Conservation (phyloP, 257 asterid genomes). For the Knoxia roxburghii region DNA sequence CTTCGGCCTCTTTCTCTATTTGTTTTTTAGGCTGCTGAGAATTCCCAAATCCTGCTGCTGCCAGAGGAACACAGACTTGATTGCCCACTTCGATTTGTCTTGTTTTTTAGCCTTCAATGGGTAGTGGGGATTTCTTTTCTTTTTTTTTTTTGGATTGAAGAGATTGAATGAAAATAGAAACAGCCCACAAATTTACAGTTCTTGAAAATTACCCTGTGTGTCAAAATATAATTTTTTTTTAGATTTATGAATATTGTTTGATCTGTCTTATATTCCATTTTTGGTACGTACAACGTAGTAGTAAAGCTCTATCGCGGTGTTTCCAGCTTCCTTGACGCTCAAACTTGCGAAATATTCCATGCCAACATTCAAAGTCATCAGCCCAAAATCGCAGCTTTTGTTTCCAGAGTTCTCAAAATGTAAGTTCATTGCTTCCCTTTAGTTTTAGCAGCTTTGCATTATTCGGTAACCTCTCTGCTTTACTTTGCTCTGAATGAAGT, state of each 20-base stretch:
- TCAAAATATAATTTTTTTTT: no score
- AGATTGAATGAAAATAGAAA: no score
- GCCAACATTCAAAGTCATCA: conserved; percentile 21
- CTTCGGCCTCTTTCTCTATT: no score
- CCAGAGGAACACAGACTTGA: no score
- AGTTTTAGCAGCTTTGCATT: neutral
- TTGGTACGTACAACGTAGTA: neutral
- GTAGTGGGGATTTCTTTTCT: neutral
- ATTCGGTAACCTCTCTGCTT: conserved; percentile 2
- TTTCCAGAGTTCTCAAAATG: neutral
- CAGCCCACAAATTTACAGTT: no score
- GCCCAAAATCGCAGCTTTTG: conserved; percentile 11
- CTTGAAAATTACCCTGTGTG: no score
- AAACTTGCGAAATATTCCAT: conserved; percentile 36
- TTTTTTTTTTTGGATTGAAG: no score
- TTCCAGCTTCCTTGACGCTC: conserved; percentile 28
- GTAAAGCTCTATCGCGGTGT: conserved; percentile 7
- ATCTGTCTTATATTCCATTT: no score
- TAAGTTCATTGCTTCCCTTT: conserved; percentile 9
- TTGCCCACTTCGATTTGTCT: conserved; percentile 1
- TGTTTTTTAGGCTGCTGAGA: no score
- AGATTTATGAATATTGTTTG: no score
- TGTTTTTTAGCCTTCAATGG: neutral
- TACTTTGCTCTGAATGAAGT: neutral
- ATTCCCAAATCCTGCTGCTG: no score